Percentiles rank a stretch among this genome's conserved stretches.
These are phyloP conservation scores for Gyrodon tennesseensis DNA, from an alignment of 1,284 basidiomycete genomes.

Conservation along the genomic window DNA sequence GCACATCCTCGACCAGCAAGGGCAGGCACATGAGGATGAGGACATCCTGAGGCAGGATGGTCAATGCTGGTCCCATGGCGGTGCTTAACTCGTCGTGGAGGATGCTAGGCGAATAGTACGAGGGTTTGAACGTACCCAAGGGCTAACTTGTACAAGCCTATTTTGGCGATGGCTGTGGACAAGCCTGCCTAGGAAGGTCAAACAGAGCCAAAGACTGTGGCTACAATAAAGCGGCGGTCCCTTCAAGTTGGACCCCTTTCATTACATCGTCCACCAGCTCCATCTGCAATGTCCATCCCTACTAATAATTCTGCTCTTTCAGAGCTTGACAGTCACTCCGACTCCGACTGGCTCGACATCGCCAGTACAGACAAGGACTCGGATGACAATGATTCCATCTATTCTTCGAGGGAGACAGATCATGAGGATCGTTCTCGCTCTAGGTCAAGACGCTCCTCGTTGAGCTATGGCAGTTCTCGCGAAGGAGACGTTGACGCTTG, in stretches of 20 bases:
- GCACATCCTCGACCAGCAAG: conserved; percentile 47
- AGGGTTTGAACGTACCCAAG: background rate
- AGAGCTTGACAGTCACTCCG: conserved; percentile 66
- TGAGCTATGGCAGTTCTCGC: conserved; percentile 64
- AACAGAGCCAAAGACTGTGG: conserved; percentile 39
- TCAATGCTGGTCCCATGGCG: conserved; percentile 29
- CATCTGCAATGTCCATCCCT: conserved; percentile 35
- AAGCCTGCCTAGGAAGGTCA: conserved; percentile 24
- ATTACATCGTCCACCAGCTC: conserved; percentile 39
- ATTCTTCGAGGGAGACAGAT: conserved; percentile 57
- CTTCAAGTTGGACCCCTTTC: conserved; percentile 38
- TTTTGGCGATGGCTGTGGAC: conserved; percentile 24
- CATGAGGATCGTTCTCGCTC: conserved; percentile 55
- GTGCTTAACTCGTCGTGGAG: background rate
- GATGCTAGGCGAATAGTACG: background rate
- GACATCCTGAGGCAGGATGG: conserved; percentile 47
- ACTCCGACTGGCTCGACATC: conserved; percentile 79
- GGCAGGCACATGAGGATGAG: conserved; percentile 42
- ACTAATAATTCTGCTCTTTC: conserved; percentile 49
- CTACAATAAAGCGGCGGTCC: conserved; percentile 33
- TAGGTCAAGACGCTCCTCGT: conserved; percentile 63
- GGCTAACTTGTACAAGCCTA: too few species aligned
- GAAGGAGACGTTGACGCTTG: conserved; percentile 68
- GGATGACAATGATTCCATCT: conserved; percentile 67
- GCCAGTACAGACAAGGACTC: conserved; percentile 61